These are phyloP conservation scores for Paxillus rubicundulus DNA, from an alignment of 768 basidiomycete genomes.

Conservation along the genomic window DNA sequence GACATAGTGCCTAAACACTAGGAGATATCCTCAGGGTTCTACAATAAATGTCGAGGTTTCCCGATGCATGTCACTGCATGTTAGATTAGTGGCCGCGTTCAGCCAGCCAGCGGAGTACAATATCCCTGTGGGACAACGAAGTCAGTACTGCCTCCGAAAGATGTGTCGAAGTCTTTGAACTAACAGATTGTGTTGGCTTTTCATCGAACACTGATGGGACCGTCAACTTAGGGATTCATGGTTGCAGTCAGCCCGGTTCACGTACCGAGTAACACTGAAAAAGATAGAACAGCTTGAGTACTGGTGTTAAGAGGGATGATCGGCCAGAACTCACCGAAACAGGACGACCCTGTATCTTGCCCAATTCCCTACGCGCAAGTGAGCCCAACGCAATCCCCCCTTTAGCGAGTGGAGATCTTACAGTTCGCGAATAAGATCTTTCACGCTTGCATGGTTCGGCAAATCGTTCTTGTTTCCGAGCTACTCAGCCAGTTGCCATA, in stretches of 20 bases:
- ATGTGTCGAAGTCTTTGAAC: conserved; percentile 24
- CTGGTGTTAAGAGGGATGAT: not conserved
- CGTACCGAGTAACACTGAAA: conserved; percentile 77
- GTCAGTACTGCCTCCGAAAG: not conserved
- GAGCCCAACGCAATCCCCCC: conserved; percentile 24
- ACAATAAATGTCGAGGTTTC: not conserved
- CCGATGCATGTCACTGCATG: not conserved
- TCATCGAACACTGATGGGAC: conserved; percentile 82
- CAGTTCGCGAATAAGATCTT: conserved; percentile 81
- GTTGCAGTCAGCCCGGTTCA: not conserved
- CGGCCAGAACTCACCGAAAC: conserved; percentile 67
- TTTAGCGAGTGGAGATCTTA: conserved; percentile 31
- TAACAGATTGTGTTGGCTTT: conserved; percentile 89
- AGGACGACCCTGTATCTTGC: conserved; percentile 74
- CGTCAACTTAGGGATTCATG: conserved; percentile 1
- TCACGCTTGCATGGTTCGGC: conserved; percentile 69
- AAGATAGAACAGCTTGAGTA: not conserved
- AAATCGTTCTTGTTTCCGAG: conserved; percentile 94
- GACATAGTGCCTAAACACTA: not conserved
- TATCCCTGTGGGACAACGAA: conserved; percentile 50
- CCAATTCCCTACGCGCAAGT: conserved; percentile 44
- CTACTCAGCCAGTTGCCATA: conserved; percentile 32
- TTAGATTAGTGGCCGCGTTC: conserved; percentile 63
- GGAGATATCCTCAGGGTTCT: not conserved
- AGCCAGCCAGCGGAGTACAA: conserved; percentile 85